A percentile compares a stretch with the other conserved stretches of the same genome.
Evolutionary conservation across 2,329 filamentous ascomycete species (phyloP).

Genomic region (Beauveria varroae): DNA sequence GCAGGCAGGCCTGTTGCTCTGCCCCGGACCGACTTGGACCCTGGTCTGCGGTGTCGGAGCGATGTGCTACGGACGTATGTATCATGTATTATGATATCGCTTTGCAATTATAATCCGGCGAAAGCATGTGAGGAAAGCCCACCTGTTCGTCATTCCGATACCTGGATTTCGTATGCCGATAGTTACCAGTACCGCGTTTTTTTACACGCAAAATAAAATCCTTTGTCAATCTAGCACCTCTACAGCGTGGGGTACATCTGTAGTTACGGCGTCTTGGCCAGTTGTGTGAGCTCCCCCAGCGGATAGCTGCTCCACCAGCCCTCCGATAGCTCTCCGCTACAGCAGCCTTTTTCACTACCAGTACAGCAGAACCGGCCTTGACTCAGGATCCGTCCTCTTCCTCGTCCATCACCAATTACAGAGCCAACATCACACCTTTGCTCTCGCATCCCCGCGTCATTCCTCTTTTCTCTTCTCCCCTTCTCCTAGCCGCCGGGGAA

Average conservation of each 20-base stretch:
- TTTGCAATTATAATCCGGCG: too few relatives aligned
- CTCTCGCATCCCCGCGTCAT: neutral
- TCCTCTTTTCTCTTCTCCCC: neutral
- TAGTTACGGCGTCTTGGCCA: neutral
- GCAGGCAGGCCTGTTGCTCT: neutral
- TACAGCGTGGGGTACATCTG: neutral
- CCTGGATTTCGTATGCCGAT: too few relatives aligned
- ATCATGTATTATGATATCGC: too few relatives aligned
- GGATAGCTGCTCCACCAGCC: conserved; percentile 4
- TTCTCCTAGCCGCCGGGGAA: neutral
- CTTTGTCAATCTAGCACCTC: neutral
- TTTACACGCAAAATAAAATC: too few relatives aligned
- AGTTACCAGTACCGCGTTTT: too few relatives aligned
- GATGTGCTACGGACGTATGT: neutral
- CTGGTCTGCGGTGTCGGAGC: conserved; percentile 7
- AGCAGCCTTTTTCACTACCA: neutral
- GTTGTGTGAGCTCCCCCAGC: neutral
- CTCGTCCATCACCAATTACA: neutral
- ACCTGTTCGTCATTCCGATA: too few relatives aligned
- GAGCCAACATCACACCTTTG: neutral
- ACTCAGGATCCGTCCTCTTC: neutral
- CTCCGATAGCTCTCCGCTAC: conserved; percentile 10
- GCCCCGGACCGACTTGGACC: neutral
- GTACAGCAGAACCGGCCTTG: neutral
- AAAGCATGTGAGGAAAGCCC: too few relatives aligned